Evolutionary conservation across 768 basidiomycete species (phyloP).

Genomic region (Pleurotus eryngii): DNA sequence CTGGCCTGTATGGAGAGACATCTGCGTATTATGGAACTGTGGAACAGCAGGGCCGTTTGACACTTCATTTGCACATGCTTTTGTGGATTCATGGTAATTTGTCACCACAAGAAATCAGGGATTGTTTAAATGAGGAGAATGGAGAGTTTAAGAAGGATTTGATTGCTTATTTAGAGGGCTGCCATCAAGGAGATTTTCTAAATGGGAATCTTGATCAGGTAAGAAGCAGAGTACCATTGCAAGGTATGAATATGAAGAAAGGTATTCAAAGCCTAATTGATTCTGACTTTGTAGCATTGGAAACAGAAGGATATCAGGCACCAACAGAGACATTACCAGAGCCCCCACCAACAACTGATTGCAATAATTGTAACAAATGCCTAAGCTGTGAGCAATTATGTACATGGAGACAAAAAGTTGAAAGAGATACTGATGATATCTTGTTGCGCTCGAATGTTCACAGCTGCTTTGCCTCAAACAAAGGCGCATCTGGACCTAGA

Average conservation of each 20-base stretch:
- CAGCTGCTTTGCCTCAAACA: background rate
- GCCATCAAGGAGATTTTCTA: conserved; percentile 28
- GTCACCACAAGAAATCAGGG: conserved; percentile 9
- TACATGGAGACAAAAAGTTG: too few relatives aligned
- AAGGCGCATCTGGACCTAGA: background rate
- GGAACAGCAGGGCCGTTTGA: conserved; percentile 26
- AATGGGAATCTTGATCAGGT: conserved; percentile 19
- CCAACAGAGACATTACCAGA: too few relatives aligned
- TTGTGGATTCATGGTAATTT: conserved; percentile 20
- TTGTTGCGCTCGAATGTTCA: conserved; percentile 1
- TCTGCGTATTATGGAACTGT: conserved; percentile 29
- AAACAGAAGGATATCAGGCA: too few relatives aligned
- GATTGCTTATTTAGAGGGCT: conserved; percentile 26
- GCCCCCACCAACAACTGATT: too few relatives aligned
- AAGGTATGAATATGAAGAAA: too few relatives aligned
- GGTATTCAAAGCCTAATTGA: background rate
- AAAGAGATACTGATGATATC: background rate
- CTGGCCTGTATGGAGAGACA: conserved; percentile 8
- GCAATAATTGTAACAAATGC: too few relatives aligned
- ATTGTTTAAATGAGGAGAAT: conserved; percentile 14
- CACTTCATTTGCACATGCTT: conserved; percentile 26
- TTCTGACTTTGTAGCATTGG: background rate
- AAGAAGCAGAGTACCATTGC: background rate
- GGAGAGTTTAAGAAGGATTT: conserved; percentile 21
- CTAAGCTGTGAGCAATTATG: too few relatives aligned